These are phyloP conservation scores for Magnolia officinalis DNA, from an alignment of 164 flowering plant genomes.

Conservation along the genomic window DNA sequence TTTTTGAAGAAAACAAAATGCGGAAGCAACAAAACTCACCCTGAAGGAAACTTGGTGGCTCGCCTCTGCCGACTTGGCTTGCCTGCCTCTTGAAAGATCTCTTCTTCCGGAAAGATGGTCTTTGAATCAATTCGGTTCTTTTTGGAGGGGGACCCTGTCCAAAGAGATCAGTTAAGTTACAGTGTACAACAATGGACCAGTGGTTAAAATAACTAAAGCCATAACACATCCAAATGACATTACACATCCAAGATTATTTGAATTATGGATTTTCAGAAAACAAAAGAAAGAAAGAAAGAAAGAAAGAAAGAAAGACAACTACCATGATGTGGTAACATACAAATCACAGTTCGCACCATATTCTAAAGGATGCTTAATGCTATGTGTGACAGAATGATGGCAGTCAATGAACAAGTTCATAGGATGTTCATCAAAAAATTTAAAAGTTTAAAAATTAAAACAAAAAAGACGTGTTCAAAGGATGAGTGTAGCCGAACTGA, in stretches of 20 bases:
- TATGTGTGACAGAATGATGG: no score
- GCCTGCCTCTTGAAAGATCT: slow-evolving; percentile 59
- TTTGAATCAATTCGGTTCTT: slow-evolving; percentile 42
- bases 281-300: no score
- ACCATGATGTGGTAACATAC: no score
- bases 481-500: no score
- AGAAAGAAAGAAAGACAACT: no score
- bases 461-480: no score
- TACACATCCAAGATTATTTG: not conserved
- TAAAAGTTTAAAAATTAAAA: no score
- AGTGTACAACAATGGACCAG: not conserved
- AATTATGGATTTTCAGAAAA: not conserved
- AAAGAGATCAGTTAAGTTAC: not conserved
- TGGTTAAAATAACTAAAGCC: not conserved
- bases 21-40: slow-evolving; percentile 30
- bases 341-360: no score
- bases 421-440: no score
- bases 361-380: no score
- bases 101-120: slow-evolving; percentile 49
- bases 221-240: not conserved
- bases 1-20: not conserved
- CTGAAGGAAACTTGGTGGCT: slow-evolving; percentile 33
- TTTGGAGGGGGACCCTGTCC: slow-evolving; percentile 48
- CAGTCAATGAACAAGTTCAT: no score
- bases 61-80: slow-evolving; percentile 45